Conservation (phyloP, 2,329 filamentous ascomycete genomes). For the Ophiostoma populinum region DNA sequence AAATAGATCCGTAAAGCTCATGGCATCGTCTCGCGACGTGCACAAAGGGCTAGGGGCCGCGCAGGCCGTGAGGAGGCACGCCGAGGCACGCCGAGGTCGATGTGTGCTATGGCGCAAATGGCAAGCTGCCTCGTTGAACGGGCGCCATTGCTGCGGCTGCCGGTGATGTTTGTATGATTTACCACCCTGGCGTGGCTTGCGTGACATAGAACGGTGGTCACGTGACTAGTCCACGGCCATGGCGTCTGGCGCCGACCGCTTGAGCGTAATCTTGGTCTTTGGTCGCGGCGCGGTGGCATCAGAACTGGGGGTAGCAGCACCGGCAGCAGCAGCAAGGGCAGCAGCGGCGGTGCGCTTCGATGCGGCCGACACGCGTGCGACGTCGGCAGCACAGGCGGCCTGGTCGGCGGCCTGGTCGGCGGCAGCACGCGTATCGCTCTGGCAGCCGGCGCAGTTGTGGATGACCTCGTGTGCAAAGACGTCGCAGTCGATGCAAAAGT, state of each 20-base stretch:
- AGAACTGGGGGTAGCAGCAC: background rate
- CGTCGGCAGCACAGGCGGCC: background rate
- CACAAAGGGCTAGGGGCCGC: too few species aligned
- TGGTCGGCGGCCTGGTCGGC: slow-evolving; percentile 2
- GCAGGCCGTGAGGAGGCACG: too few species aligned
- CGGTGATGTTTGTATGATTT: too few species aligned
- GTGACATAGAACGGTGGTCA: too few species aligned
- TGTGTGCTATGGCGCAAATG: too few species aligned
- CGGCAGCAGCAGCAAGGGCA: background rate
- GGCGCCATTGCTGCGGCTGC: too few species aligned
- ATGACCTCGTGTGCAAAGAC: slow-evolving; percentile 86
- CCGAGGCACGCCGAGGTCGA: too few species aligned
- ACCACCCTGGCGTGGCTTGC: too few species aligned
- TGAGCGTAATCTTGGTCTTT: slow-evolving; percentile 6
- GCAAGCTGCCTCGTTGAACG: too few species aligned
- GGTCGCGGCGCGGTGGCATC: background rate
- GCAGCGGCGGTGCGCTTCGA: background rate
- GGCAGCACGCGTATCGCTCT: slow-evolving; percentile 27
- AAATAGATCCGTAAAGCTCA: too few species aligned
- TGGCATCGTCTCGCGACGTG: too few species aligned
- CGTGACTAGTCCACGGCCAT: slow-evolving; percentile 9
- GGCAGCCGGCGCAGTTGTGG: slow-evolving; percentile 91
- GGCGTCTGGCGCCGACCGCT: background rate
- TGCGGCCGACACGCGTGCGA: background rate
- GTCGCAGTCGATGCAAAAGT: slow-evolving; percentile 98